These are phyloP conservation scores for Amphibolis antarctica DNA, from an alignment of 106 monocot species.

Conservation along the genomic window DNA sequence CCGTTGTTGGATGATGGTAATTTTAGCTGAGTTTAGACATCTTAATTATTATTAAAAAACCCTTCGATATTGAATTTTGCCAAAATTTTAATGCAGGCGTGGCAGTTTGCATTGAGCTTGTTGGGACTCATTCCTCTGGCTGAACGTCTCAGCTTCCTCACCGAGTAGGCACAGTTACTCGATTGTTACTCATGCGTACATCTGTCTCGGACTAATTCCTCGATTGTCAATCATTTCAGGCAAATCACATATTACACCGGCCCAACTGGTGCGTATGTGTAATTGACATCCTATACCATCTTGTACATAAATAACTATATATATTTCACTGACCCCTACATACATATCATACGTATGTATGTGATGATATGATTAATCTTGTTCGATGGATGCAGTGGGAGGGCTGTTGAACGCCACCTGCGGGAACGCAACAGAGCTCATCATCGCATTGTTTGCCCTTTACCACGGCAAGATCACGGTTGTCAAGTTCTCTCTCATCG, in stretches of 20 bases:
- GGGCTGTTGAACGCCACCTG: slow-evolving; percentile 81
- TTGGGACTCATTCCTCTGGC: slow-evolving; percentile 55
- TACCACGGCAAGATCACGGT: slow-evolving; percentile 39
- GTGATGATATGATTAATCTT: too few relatives aligned
- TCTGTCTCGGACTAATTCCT: too few relatives aligned
- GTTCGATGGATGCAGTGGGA: slow-evolving; percentile 56
- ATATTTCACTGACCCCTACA: too few relatives aligned
- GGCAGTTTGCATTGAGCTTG: slow-evolving; percentile 52
- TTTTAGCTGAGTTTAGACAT: too few relatives aligned
- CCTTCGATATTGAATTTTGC: too few relatives aligned
- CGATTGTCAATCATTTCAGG: too few relatives aligned
- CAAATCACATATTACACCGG: slow-evolving; percentile 76
- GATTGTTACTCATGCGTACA: too few relatives aligned
- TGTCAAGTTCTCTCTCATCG: slow-evolving; percentile 66
- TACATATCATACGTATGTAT: too few relatives aligned
- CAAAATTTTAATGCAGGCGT: slow-evolving; percentile 28
- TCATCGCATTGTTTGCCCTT: slow-evolving; percentile 66
- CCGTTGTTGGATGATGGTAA: too few relatives aligned
- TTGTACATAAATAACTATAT: too few relatives aligned
- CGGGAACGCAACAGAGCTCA: slow-evolving; percentile 81
- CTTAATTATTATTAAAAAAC: too few relatives aligned
- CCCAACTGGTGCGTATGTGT: slow-evolving; percentile 35
- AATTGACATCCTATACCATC: too few relatives aligned
- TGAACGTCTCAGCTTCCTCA: slow-evolving; percentile 67
- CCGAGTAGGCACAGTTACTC: slow-evolving; percentile 47